Evolutionary conservation across 208 protist species (phyloP).

Genomic region (Phytomonas francai): DNA sequence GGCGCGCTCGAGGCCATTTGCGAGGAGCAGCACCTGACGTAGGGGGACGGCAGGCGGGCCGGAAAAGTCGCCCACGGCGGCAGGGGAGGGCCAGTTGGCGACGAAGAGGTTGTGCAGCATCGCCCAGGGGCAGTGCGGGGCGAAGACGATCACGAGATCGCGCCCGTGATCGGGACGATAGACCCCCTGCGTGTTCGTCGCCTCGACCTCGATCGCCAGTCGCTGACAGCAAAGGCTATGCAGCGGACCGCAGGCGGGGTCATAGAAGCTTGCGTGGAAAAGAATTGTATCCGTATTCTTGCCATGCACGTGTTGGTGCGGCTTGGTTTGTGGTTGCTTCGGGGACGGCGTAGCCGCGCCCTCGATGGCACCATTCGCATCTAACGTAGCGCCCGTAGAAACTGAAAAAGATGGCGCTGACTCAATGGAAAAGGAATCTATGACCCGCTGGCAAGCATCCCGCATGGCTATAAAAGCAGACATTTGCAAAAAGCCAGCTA

Average conservation of each 20-base stretch:
- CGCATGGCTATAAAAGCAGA: conserved; percentile 30
- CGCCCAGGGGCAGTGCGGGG: conserved; percentile 57
- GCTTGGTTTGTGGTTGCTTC: too few relatives aligned
- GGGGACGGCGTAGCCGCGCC: not conserved
- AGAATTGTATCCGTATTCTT: not conserved
- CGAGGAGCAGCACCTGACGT: conserved; percentile 28
- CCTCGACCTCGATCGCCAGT: conserved; percentile 32
- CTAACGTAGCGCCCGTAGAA: not conserved
- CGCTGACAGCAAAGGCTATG: conserved; percentile 32
- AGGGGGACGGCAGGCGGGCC: conserved; percentile 6
- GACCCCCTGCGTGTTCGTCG: conserved; percentile 29
- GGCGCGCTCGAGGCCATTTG: conserved; percentile 27
- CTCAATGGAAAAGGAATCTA: not conserved
- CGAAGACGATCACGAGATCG: conserved; percentile 40
- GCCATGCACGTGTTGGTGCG: not conserved
- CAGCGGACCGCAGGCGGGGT: conserved; percentile 14
- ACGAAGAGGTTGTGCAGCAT: conserved; percentile 52
- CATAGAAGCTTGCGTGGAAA: conserved; percentile 11
- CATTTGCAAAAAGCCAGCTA: conserved; percentile 42
- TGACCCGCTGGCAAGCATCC: conserved; percentile 6
- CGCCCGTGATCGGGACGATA: conserved; percentile 17
- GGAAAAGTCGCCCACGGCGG: not conserved
- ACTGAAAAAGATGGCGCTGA: not conserved
- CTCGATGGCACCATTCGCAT: not conserved
- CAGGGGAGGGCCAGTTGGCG: conserved; percentile 20